phyloP scores from a whole-genome alignment of 352 stramenopile genomes.

The Pythium aphanidermatum region DNA sequence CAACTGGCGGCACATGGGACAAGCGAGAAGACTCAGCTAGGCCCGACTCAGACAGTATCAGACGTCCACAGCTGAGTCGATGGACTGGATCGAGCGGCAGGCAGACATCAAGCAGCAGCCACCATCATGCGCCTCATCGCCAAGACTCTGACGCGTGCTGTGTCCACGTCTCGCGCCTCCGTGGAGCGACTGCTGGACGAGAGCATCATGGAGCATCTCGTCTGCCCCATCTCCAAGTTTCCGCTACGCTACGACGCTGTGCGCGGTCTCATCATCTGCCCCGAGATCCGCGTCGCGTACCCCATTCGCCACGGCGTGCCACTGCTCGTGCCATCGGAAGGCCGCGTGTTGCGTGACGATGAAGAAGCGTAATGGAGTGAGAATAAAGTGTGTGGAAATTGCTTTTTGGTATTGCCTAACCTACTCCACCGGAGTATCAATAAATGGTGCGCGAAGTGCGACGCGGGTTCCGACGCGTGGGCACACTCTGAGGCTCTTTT shows the following conservation, averaged over 20 bases:
- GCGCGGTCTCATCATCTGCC: conserved; percentile 62
- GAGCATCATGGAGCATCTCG: conserved; percentile 68
- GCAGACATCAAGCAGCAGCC: no score
- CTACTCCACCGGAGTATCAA: no score
- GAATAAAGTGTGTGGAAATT: conserved; percentile 1
- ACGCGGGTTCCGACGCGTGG: conserved; percentile 68
- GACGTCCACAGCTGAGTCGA: no score
- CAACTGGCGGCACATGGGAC: no score
- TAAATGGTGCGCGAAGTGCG: conserved; percentile 63
- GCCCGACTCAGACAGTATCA: no score
- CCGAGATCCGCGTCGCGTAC: conserved; percentile 81
- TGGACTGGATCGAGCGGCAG: no score
- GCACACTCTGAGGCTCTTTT: conserved; percentile 54
- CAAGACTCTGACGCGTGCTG: no score
- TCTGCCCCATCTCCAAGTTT: conserved; percentile 84
- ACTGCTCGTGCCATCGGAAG: conserved; percentile 68
- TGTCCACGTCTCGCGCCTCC: no score
- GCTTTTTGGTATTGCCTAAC: conserved; percentile 3
- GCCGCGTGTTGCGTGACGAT: conserved; percentile 52
- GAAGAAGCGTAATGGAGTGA: conserved; percentile 21
- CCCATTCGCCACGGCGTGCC: conserved; percentile 71
- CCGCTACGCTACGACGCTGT: conserved; percentile 62
- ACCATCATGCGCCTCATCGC: no score
- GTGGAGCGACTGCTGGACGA: conserved; percentile 41
- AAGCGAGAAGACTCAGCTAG: no score